Evolutionary conservation across 2,329 filamentous ascomycete genomes (phyloP).

Genomic region (Curvularia eragrostidis): DNA sequence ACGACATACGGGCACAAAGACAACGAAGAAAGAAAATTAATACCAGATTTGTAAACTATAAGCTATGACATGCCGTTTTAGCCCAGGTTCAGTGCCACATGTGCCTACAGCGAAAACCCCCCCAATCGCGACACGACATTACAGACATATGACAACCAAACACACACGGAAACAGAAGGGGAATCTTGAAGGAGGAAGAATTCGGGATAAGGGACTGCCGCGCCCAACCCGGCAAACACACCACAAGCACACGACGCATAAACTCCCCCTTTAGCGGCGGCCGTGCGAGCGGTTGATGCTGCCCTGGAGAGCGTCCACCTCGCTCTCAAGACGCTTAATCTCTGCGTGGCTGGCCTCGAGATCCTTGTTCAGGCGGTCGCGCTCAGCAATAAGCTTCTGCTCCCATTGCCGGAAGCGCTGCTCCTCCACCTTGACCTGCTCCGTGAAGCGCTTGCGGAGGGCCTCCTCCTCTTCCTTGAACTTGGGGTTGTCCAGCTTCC

Average conservation of each 20-base stretch:
- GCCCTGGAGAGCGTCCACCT: constrained; percentile 93
- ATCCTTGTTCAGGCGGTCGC: constrained; percentile 99
- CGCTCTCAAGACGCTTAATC: constrained; percentile 88
- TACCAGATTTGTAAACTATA: constrained; percentile 35
- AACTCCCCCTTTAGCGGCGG: constrained; percentile 69
- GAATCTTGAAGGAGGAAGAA: constrained; percentile 50
- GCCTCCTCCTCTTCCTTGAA: constrained; percentile 99
- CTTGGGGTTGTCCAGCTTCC: constrained; percentile 99
- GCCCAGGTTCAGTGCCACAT: constrained; percentile 18
- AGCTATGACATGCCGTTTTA: constrained; percentile 24
- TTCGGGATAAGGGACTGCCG: constrained; percentile 19
- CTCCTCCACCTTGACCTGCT: constrained; percentile 99
- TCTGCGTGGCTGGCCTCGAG: constrained; percentile 93
- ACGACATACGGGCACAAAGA: not conserved
- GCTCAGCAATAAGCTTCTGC: constrained; percentile 98
- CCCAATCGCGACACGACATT: constrained; percentile 48
- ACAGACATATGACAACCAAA: constrained; percentile 49
- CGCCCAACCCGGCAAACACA: constrained; percentile 19
- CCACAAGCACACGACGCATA: not conserved
- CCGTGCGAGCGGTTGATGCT: constrained; percentile 89
- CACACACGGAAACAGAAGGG: constrained; percentile 42
- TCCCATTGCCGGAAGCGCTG: constrained; percentile 99
- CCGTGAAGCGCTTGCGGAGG: constrained; percentile 97
- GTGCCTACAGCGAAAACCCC: constrained; percentile 11
- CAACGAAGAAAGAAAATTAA: constrained; percentile 44